Base-by-base conservation (phyloP, 306 rosid genomes). In the Quercus glauca region DNA sequence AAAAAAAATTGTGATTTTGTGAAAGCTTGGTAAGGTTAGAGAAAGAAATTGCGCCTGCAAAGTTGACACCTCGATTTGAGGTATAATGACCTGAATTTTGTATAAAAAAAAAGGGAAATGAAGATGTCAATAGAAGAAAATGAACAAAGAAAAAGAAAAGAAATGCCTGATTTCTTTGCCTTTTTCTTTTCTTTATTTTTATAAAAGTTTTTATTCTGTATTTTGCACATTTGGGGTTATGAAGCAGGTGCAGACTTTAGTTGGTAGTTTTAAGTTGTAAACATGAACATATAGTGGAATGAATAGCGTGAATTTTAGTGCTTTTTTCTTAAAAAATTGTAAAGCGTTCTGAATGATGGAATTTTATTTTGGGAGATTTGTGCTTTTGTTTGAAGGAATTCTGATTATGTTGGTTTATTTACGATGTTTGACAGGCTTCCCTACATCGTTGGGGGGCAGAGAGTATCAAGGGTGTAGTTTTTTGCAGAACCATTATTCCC, bases 401-500 rank as follows among this genome's bases (percentile, higher is more conserved):
- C 88, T 86, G 83, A 86, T 83, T 31, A 57, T 41, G 29, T 83
- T 75, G 74, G 80, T 87, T 31, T 77, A 29, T 9, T 86, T 80
- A 80, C 84, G 64, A 80, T 76, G 86, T 91, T 86, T 89, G 82
- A 84, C 91, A 85, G 91, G 81, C 95, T 89, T 87, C 92, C 90
- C 97, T 83, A 87, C 85, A 82, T 85, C 13, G 64, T 76, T 82
- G 86, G 88, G 86, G 88, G 81, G 81, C 85, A 77, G 90, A 73
- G 45, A 41, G 86, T 83, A 59, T 75, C 87, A 60, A 79, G 75
- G 67, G 28, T 77, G 19, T 81, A 78, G 84, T 78, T 84, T 70
- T 83, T 77, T 79, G 71, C 86, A 79, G 77, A 83, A 43, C 70
- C 74, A n/a, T 75, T 65, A 53, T 81, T 81, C 70, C 70, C n/a